A percentile compares a stretch with the other conserved stretches of the same genome.
Conservation (phyloP, 2,329 filamentous ascomycete genomes). For the Venturia oleaginea region DNA sequence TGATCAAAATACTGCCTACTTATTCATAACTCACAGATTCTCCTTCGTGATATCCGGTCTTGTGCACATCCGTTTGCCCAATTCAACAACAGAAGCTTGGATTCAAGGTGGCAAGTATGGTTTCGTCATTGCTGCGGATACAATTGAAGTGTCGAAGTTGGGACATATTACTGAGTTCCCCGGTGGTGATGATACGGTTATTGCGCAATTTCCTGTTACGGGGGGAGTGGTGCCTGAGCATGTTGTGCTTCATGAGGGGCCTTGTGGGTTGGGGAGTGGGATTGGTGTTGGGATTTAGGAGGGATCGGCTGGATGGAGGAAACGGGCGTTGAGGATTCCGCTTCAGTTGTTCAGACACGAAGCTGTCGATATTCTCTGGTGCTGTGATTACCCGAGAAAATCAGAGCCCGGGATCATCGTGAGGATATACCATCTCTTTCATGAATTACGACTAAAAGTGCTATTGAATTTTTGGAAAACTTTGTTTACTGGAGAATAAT, state of each 20-base stretch:
- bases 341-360: no score
- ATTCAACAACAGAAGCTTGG: slow-evolving; percentile 14
- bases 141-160: slow-evolving; percentile 28
- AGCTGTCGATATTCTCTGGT: no score
- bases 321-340: no score
- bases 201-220: slow-evolving; percentile 30
- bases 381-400: no score
- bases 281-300: slow-evolving; percentile 9
- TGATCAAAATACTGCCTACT: no score
- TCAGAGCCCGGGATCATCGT: no score
- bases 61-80: slow-evolving; percentile 13
- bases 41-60: slow-evolving; percentile 14
- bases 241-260: slow-evolving; percentile 32
- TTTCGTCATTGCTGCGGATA: slow-evolving; percentile 35
- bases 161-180: slow-evolving; percentile 38
- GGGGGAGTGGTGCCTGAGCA: slow-evolving; percentile 30
- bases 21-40: slow-evolving; percentile 1
- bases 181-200: slow-evolving; percentile 28
- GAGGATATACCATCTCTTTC: no score
- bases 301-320: not conserved
- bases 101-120: slow-evolving; percentile 16
- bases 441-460: no score
- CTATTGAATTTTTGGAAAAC: no score
- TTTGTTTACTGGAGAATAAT: no score
- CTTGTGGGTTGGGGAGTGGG: slow-evolving; percentile 23